Base-by-base conservation (phyloP, 768 basidiomycete species). In the Lactifluus pinguis region DNA sequence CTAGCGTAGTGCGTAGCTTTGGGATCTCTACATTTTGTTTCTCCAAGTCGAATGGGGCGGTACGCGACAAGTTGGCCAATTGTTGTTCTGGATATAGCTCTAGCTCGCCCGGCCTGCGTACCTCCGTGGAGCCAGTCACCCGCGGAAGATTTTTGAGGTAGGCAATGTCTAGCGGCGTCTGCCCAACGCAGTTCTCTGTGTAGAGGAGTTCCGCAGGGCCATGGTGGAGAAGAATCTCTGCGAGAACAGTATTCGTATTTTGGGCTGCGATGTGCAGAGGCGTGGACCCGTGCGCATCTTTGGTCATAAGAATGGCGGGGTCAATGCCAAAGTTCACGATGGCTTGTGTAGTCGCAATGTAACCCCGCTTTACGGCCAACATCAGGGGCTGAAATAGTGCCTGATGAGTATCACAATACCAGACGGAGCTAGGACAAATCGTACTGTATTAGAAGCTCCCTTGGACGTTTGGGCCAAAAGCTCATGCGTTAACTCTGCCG, bases 251-350 rank as follows among this genome's bases (percentile, higher is more conserved):
- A 59, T 63, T 75, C 21, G 73, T 71, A 0, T 57, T 32, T 8
- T 72, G 71, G 25, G 78, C 73, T 0, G 83, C 81, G 30, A 72
- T 60, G 64, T 84, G 83, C 2, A 85, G 71, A 2, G 81, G 77
- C 0, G 76, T 81, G n/a, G 74, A 77, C 0, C 82, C 84, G 49
- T 76, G 73, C 32, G 72, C 72, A 65, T 85, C 77, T 36, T 74
- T 78, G 8, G 74, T 65, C 4, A 77, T 65, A 30, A 78, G 70
- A 5, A 60, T 45, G 14, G 73, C 66, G 0, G 74, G 60, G 45
- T 70, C 72, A 7, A 74, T 72, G 49, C 75, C 76, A 4, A 73
- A 69, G 14, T 81, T 64, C 38, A 83, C 67, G 34, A 74, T 61
- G 39, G 72, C 66, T 19, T 50, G 55, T 49, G 77, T 74, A 4